Conservation (phyloP, 345 rosid species). For the Citrus reticulata region DNA sequence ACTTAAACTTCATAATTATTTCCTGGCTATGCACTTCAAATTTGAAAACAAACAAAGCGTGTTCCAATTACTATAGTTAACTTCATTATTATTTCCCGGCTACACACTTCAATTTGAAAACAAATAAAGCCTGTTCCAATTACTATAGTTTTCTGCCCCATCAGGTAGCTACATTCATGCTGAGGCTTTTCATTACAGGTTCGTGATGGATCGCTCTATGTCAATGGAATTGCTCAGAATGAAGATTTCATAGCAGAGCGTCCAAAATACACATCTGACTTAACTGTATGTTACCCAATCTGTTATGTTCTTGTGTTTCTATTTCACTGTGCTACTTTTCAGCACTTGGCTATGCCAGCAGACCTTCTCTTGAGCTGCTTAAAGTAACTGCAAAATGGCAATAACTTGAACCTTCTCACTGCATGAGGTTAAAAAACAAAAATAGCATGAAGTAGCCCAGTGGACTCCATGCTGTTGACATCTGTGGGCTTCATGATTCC, state of each 20-base stretch:
- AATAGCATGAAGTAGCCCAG: background rate
- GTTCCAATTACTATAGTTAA: background rate
- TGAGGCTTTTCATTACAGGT: constrained; percentile 24
- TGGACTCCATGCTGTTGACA: constrained; percentile 3
- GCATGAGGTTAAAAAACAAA: background rate
- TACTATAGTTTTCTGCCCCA: background rate
- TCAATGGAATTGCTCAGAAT: constrained; percentile 37
- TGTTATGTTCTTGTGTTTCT: background rate
- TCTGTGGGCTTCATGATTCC: constrained; percentile 9
- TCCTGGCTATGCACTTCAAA: too few species aligned
- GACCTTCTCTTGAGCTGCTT: background rate
- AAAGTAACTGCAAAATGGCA: background rate
- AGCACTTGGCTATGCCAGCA: background rate
- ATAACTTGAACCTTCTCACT: constrained; percentile 1
- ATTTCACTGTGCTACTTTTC: background rate
- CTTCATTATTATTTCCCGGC: too few species aligned
- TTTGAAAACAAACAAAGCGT: background rate
- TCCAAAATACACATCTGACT: constrained; percentile 31
- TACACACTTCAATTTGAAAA: background rate
- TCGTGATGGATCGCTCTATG: constrained; percentile 30
- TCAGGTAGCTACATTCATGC: background rate
- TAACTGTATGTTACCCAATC: constrained; percentile 24
- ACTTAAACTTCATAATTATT: background rate
- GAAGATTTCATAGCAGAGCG: constrained; percentile 32
- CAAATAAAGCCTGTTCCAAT: background rate